Evolutionary conservation across 139 green algal species (phyloP).

Genomic region (Eudorina sp.): DNA sequence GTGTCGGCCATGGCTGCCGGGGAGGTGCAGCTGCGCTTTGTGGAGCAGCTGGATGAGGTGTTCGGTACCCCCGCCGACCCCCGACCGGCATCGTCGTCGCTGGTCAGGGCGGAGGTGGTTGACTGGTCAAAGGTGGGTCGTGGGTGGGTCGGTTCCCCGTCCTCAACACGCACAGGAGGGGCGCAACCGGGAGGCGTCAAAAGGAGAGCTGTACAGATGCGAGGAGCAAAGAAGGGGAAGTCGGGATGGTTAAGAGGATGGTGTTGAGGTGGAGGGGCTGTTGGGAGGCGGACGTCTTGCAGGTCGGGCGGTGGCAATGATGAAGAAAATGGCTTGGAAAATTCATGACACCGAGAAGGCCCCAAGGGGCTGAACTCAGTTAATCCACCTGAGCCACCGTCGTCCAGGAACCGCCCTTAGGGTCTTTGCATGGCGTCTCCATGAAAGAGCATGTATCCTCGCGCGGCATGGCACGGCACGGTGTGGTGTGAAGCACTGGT

Average conservation of each 20-base stretch:
- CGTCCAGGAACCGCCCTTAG: background rate
- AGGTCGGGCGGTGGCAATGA: background rate
- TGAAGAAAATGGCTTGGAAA: background rate
- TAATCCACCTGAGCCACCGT: conserved; percentile 26
- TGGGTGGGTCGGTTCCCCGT: no score
- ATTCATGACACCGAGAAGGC: background rate
- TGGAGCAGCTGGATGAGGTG: conserved; percentile 84
- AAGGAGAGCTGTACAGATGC: no score
- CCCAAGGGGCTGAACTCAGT: background rate
- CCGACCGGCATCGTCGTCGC: conserved; percentile 63
- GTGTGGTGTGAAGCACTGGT: no score
- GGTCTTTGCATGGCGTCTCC: background rate
- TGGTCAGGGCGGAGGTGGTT: conserved; percentile 62
- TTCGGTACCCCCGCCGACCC: conserved; percentile 62
- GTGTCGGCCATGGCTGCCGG: conserved; percentile 57
- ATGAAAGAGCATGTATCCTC: no score
- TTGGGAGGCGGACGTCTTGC: background rate
- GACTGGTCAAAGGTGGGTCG: conserved; percentile 79
- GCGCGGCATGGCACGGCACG: no score
- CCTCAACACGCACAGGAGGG: no score
- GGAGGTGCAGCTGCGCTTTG: conserved; percentile 38
- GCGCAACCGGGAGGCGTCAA: no score
- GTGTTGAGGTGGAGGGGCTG: background rate
- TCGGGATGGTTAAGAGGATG: no score
- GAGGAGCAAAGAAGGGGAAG: no score